These are phyloP conservation scores for Collybiopsis luxurians DNA, from an alignment of 768 basidiomycete genomes.

Conservation along the genomic window DNA sequence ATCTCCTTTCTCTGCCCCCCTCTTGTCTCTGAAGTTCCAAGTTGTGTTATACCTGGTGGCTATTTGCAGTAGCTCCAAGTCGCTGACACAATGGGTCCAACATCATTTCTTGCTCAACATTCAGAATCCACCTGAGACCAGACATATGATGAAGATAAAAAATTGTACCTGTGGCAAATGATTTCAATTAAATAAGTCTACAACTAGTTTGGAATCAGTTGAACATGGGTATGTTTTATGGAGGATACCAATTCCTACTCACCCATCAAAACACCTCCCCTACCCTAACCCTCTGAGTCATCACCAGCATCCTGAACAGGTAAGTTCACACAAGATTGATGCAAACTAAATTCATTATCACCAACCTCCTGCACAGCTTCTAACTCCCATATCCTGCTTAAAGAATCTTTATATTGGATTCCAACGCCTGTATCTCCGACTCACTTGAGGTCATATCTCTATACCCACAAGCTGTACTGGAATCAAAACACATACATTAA, in stretches of 20 bases:
- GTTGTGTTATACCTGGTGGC: too few relatives aligned
- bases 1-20: too few relatives aligned
- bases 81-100: constrained; percentile 35
- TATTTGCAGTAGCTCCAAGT: too few relatives aligned
- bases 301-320: background rate
- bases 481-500: constrained; percentile 34
- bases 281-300: constrained; percentile 10
- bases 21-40: too few relatives aligned
- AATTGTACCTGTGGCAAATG: too few relatives aligned
- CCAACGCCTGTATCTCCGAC: constrained; percentile 34
- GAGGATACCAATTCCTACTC: background rate
- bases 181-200: too few relatives aligned
- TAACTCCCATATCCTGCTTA: constrained; percentile 33
- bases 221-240: background rate
- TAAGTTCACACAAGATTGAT: constrained; percentile 13
- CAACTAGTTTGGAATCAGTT: background rate
- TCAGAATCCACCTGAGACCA: too few relatives aligned
- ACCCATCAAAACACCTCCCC: background rate
- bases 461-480: constrained; percentile 18
- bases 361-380: constrained; percentile 24
- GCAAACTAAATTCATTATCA: constrained; percentile 10
- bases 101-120: background rate
- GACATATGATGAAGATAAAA: too few relatives aligned
- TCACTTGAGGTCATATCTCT: constrained; percentile 31
- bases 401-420: constrained; percentile 36